These are phyloP conservation scores for Aspergillus felis DNA, from an alignment of 2,329 filamentous ascomycete genomes.

Conservation along the genomic window DNA sequence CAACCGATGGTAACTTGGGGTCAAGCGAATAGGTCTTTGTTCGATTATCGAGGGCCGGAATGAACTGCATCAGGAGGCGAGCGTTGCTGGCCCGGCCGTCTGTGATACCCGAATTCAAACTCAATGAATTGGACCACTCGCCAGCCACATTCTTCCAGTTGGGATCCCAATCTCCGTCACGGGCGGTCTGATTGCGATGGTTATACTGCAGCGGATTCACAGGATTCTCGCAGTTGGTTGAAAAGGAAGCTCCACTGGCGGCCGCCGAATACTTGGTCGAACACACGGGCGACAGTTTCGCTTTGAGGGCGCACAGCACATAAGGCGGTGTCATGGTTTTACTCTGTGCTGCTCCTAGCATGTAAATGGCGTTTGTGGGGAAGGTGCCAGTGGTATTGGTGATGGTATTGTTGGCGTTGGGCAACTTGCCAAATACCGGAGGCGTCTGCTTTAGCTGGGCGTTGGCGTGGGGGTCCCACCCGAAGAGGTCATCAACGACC, in stretches of 20 bases:
- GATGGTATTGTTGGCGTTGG: constrained; percentile 63
- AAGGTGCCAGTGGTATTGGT: constrained; percentile 48
- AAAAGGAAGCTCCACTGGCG: constrained; percentile 56
- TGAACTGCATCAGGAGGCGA: constrained; percentile 55
- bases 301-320: constrained; percentile 64
- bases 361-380: constrained; percentile 57
- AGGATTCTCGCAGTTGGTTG: constrained; percentile 59
- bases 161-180: constrained; percentile 29
- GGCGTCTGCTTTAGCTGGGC: constrained; percentile 38
- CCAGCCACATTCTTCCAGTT: constrained; percentile 57
- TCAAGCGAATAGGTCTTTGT: constrained; percentile 40
- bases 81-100: constrained; percentile 58
- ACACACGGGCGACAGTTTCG: constrained; percentile 61
- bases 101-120: constrained; percentile 53
- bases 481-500: constrained; percentile 66
- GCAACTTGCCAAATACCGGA: constrained; percentile 54
- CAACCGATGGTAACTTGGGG: constrained; percentile 59
- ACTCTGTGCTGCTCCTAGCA: constrained; percentile 54
- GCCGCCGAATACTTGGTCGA: constrained; percentile 57
- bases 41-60: constrained; percentile 37
- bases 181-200: constrained; percentile 35
- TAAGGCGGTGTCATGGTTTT: constrained; percentile 46
- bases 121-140: constrained; percentile 54
- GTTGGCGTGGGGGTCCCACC: constrained; percentile 51
- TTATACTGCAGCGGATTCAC: constrained; percentile 55